Base-by-base conservation (phyloP, 176 grass and related monocot species). In the Areca catechu region DNA sequence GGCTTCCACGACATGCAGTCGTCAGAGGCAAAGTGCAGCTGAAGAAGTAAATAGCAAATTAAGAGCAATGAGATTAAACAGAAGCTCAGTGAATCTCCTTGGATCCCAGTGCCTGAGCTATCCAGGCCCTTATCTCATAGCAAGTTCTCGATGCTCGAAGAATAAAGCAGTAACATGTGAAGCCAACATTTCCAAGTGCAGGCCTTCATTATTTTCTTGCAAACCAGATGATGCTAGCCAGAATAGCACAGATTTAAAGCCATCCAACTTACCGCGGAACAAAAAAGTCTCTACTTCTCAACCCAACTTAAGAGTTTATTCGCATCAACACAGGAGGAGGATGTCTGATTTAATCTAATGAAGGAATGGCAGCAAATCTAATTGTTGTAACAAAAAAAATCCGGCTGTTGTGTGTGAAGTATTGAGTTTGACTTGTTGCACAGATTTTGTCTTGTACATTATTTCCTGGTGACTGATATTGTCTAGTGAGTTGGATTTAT, bases 251-350 rank as follows among this genome's bases (percentile, higher is more conserved):
- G 86, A 90, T 53, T 85, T 78, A 0, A 90, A 72, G 24, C 74
- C 78, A 14, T 73, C 78, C 1, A 76, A 71, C 22, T 53, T 47
- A 22, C 71, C 80, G 0, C 67, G 4, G 15, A 61, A 64, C 16
- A 90, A 78, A 74, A 85, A 83, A 60, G 61, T 60, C 20, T 75
- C 72, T 9, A 51, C 16, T 51, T 71, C 66, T 48, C 61, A 54
- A n/a, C 80, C 72, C 18, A 53, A 58, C 50, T 72, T 77, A 50
- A 83, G 69, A 77, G 79, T 68, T 48, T 58, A 80, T 15, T 23
- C 82, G 30, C 68, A 82, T 66, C 77, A 87, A 53, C 83, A 92
- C 66, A 91, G 66, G 49, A 92, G 93, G 67, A 80, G 84, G 65
- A 82, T 88, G 83, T 91, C 83, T 60, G 77, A 76, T 29, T 58